Evolutionary conservation across 352 stramenopile genomes (phyloP), one percentile per base, ranked within the genome.

Genomic region (Aphanomyces euteiches): DNA sequence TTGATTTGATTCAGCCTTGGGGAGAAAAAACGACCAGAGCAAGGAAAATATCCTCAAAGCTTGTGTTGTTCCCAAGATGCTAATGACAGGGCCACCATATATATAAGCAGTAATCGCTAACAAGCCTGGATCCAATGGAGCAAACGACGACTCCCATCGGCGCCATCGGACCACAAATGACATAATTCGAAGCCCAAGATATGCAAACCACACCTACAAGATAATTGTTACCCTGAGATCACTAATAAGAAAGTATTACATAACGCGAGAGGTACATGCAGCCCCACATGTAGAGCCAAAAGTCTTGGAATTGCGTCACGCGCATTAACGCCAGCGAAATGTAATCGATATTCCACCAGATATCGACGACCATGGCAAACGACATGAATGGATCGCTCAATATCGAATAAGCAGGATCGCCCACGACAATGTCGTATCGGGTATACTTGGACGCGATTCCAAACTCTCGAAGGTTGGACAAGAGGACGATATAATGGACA

Each of bases 151-250:
- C 17, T 63, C 64, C 21, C 39, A 3, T 41, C 47, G 48, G 17
- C 34, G 50, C 15, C n/a, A 19, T 41, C 61, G 50, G 13, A 70
- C 13, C 5, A 34, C 4, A 4, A 61, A 7, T 3, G 38, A 41
- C 8, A 40, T 6, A 19, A 60, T 17, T 8, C 48, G 39, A n/a
- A 70, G 7, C 1, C 39, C 19, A 39, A 50, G 28, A 37, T 70
- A 70, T 2, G 64, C 48, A 70, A 70, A 70, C 64, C 64, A 70
- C 4, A 70, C 28, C 64, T 70, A 61, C 10, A 13, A 21, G 43
- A 48, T n/a, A n/a, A n/a, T n/a, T n/a, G 8, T 48, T 48, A 15
- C 43, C 8, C 8, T 15, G 43, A 48, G 8, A 48, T n/a, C 43
- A 48, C 8, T 15, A 48, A 48, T 15, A 15, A 8, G 15, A 21